Evolutionary conservation across 176 grass and related monocot species (phyloP), one percentile per base, ranked within the genome.

Genomic region (Cenchrus americanus): DNA sequence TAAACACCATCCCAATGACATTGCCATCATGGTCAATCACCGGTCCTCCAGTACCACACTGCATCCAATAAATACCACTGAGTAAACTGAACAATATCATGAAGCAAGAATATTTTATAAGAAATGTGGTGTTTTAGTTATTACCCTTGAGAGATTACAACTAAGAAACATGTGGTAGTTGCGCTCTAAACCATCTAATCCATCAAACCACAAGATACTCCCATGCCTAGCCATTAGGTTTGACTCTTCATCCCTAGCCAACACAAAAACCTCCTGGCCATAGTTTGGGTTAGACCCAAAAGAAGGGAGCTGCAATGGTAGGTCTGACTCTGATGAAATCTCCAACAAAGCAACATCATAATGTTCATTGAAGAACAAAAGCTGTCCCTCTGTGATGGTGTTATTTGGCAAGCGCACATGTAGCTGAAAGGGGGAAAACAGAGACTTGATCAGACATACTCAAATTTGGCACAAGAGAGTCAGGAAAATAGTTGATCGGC

Each of bases 191-290:
- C 3, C 7, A 23, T 24, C 5, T 43, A 19, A 12, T 41, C 21
- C 4, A 7, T 75, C 74, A 3, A 19, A 14, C 74, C 54, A 76
- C 6, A 8, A 8, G 1, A 76, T 60, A 8, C 6, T 44, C 12
- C 74, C 53, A 76, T 22, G 32, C 11, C 52, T 76, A 76, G 10
- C 73, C 18, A 13, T 59, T 7, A 76, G 12, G 32, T 19, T 14
- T 0, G 73, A 54, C 0, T 40, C 10, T 42, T 22, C 1, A 6
- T 6, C 53, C 21, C 73, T 76, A 43, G 34, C 52, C 53, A 76
- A 60, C 10, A 43, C 53, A 43, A 76, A 60, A 19, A 76, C 53
- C 6, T 76, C 73, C 11, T 76, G 53, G 43, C 73, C 73, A 76
- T 76, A 76, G 10, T 42, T 43, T 60, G 73, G 73, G 18, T 2